Base-by-base conservation (phyloP, 148 eudicot species). In the Drosera capensis region DNA sequence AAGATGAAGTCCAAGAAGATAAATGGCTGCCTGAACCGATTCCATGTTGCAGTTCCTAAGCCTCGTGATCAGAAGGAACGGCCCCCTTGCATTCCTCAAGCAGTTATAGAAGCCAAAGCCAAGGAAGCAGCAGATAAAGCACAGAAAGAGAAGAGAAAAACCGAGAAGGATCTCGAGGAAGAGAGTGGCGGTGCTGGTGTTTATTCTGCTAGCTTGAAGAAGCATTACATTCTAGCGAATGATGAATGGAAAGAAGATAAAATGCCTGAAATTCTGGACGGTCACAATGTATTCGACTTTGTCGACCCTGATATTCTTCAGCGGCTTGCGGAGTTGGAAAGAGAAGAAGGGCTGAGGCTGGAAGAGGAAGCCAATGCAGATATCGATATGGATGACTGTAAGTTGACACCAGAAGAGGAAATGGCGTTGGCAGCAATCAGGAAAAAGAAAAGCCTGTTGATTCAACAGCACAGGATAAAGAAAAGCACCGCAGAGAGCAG, bases 181-280 rank as follows among this genome's bases (percentile, higher is more conserved):
- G 90, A 79, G 68, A 79, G 82, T 58, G 96, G 94, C 45, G 96
- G 96, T 30, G 96, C 96, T 5, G 96, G 96, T 68, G 96, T 87
- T 5, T 87, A 87, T 56, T 82, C 94, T 26, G 88, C 94, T 24
- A 79, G 74, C 67, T 66, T 87, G 70, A 82, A 56, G 65, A 87
- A 87, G 62, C 78, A 74, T 51, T 82, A 87, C 23, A 53, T 87
- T 23, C 58, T 87, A 37, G 96, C 90, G 11, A 21, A 83, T 34
- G 86, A 82, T 17, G 96, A 82, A 36, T 87, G 96, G 96, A 87
- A 87, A 51, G 76, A 71, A 56, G 96, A 87, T 53, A 57, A 65
- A 50, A 79, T 87, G 63, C 90, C 96, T 8, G 96, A 87, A 62
- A 76, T 87, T 30, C 66, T 82, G 9, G 83, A 87, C 26, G 96